These are phyloP conservation scores for Coprinellus micaceus DNA, from an alignment of 768 basidiomycete species.

Conservation along the genomic window DNA sequence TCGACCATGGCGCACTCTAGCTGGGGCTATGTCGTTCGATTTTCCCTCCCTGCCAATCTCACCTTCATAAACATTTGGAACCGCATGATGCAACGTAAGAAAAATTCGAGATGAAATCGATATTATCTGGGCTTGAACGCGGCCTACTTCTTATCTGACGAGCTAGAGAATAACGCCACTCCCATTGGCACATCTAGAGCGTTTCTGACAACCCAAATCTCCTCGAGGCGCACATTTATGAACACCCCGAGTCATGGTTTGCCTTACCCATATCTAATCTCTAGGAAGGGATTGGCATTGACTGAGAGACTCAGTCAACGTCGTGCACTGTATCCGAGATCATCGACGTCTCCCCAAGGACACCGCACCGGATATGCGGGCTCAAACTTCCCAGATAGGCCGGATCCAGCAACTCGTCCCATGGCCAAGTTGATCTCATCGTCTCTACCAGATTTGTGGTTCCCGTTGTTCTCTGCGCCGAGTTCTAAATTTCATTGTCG, in stretches of 20 bases:
- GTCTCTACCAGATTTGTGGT: neutral
- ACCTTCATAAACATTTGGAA: too few relatives aligned
- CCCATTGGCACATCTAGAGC: too few relatives aligned
- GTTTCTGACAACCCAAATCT: too few relatives aligned
- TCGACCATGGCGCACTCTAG: too few relatives aligned
- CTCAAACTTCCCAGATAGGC: neutral
- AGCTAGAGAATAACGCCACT: too few relatives aligned
- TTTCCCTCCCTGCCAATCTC: too few relatives aligned
- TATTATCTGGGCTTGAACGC: too few relatives aligned
- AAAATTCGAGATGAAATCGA: too few relatives aligned
- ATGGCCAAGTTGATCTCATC: neutral
- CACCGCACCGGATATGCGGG: neutral
- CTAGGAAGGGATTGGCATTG: neutral
- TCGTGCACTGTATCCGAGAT: neutral
- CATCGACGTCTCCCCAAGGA: neutral
- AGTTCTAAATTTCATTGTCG: neutral
- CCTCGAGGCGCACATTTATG: too few relatives aligned
- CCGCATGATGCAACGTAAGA: too few relatives aligned
- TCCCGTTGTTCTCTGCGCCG: slow-evolving; percentile 4
- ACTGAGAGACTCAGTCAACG: neutral
- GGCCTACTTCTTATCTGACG: too few relatives aligned
- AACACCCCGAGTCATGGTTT: neutral
- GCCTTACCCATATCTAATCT: slow-evolving; percentile 1
- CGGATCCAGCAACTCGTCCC: slow-evolving; percentile 1
- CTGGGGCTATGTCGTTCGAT: too few relatives aligned